Evolutionary conservation across 192 early-diverging fungal species (phyloP).

Genomic region (Backusella morwellensis): DNA sequence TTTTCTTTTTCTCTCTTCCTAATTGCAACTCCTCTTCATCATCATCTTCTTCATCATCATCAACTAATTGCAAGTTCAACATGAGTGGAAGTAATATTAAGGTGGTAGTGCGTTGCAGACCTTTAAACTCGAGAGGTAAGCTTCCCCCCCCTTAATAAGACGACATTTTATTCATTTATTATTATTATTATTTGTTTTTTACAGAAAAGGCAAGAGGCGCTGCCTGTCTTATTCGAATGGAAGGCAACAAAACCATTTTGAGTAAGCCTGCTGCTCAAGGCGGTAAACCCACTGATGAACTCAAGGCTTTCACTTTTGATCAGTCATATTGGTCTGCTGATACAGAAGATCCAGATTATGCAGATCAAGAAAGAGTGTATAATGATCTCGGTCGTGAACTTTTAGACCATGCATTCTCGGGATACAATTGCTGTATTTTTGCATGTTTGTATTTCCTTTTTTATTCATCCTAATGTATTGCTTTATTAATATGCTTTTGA

Average conservation of each 20-base stretch:
- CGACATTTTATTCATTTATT: too few species aligned
- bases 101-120: constrained; percentile 78
- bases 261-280: constrained; percentile 43
- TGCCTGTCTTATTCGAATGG: constrained; percentile 66
- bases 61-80: constrained; percentile 16
- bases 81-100: constrained; percentile 57
- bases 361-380: constrained; percentile 75
- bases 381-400: constrained; percentile 72
- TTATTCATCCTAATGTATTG: not conserved
- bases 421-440: constrained; percentile 93
- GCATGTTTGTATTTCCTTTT: constrained; percentile 62
- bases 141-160: too few species aligned
- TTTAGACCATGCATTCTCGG: constrained; percentile 83
- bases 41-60: not conserved
- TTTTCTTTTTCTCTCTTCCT: not conserved
- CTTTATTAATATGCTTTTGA: not conserved
- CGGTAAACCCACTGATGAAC: constrained; percentile 31
- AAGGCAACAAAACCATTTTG: constrained; percentile 67
- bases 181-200: not conserved
- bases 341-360: constrained; percentile 55
- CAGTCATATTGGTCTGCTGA: constrained; percentile 86
- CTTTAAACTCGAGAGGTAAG: constrained; percentile 67
- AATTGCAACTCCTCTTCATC: constrained; percentile 1
- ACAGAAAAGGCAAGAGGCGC: constrained; percentile 62
- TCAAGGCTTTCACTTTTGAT: constrained; percentile 81